phyloP scores from a whole-genome alignment of 441 rosid species.

The Cnidoscolus chayamansa region DNA sequence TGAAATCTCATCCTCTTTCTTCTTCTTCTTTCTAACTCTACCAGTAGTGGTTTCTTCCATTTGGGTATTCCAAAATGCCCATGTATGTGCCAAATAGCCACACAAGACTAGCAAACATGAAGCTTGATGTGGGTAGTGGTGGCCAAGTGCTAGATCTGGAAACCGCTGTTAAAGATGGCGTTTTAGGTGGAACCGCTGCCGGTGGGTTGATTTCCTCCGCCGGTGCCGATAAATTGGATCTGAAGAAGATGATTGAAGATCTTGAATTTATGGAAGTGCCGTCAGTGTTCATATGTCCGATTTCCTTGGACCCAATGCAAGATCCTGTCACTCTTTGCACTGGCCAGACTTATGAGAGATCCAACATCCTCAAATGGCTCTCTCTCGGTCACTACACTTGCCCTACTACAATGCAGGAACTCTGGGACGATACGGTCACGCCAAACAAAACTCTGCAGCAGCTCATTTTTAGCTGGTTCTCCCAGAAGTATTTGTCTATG shows the following conservation, averaged over 20 bases:
- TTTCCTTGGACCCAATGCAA: conserved; percentile 89
- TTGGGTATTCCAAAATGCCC: conserved; percentile 38
- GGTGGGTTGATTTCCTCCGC: conserved; percentile 27
- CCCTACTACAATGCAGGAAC: conserved; percentile 94
- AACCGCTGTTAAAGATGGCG: conserved; percentile 77
- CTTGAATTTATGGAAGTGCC: conserved; percentile 63
- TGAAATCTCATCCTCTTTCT: not conserved
- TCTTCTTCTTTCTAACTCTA: not conserved
- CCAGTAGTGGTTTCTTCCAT: not conserved
- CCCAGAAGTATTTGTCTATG: conserved; percentile 64
- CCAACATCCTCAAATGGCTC: conserved; percentile 82
- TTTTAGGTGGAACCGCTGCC: conserved; percentile 55
- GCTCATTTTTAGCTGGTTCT: conserved; percentile 74
- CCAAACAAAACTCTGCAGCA: conserved; percentile 84
- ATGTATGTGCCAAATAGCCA: conserved; percentile 47
- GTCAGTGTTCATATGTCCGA: conserved; percentile 86
- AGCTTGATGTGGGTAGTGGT: conserved; percentile 47
- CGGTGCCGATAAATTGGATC: conserved; percentile 63
- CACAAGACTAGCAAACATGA: conserved; percentile 26
- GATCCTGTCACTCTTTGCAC: conserved; percentile 94
- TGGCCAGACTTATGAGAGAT: conserved; percentile 86
- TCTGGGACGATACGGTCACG: conserved; percentile 78
- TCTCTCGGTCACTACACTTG: conserved; percentile 69
- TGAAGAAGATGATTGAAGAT: conserved; percentile 69
- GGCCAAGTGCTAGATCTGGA: conserved; percentile 85